Conservation (phyloP, 1,139 yeast species). For the Lodderomyces metapsilosis region DNA sequence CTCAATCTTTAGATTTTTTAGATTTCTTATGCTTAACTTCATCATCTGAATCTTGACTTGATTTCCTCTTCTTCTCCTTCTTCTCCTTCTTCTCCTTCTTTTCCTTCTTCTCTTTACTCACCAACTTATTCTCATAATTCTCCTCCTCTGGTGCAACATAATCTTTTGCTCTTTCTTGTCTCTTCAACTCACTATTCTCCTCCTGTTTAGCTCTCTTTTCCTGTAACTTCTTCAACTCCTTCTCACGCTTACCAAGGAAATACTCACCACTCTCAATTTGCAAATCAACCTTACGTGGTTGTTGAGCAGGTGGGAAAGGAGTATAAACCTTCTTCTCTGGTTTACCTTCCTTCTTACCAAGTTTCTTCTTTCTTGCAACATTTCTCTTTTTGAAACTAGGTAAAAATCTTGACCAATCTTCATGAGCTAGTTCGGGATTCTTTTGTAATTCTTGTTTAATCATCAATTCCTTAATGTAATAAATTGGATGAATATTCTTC, state of each 20-base stretch:
- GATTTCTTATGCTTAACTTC: background rate
- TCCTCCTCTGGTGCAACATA: conserved; percentile 84
- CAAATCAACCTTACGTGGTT: conserved; percentile 94
- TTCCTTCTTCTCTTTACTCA: conserved; percentile 18
- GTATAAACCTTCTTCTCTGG: conserved; percentile 87
- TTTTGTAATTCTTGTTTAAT: conserved; percentile 92
- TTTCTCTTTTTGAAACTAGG: conserved; percentile 97
- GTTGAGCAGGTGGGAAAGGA: conserved; percentile 98
- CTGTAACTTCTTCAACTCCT: conserved; percentile 66
- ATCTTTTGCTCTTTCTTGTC: conserved; percentile 72
- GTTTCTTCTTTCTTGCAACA: conserved; percentile 83
- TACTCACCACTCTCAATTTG: conserved; percentile 99
- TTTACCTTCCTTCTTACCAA: conserved; percentile 55
- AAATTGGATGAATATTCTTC: conserved; percentile 94
- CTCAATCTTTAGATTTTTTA: background rate
- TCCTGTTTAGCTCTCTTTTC: conserved; percentile 80
- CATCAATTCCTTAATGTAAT: conserved; percentile 96
- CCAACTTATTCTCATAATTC: conserved; percentile 37
- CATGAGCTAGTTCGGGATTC: conserved; percentile 91
- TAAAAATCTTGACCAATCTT: conserved; percentile 95
- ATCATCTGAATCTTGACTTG: conserved; percentile 7
- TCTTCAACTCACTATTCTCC: conserved; percentile 63
- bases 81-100: conserved; percentile 25
- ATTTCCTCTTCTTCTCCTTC: conserved; percentile 16
- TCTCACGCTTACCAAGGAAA: conserved; percentile 84